phyloP scores from a whole-genome alignment of 1,284 basidiomycete species.

The Rhodotorula sp. region DNA sequence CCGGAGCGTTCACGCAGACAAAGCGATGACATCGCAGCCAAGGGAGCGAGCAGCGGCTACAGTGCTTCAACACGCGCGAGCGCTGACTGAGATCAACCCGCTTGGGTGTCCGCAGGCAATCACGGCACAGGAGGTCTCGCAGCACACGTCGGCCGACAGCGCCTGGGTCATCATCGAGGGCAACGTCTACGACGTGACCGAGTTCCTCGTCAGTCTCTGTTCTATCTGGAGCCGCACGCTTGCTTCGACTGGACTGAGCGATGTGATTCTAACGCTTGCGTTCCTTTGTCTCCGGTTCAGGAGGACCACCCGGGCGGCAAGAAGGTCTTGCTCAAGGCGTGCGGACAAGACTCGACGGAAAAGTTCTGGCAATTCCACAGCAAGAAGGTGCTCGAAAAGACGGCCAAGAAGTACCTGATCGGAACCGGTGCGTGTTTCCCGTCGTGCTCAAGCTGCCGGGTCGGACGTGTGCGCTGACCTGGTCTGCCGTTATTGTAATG shows the following conservation, averaged over 20 bases:
- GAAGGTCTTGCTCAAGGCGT: conserved; percentile 38
- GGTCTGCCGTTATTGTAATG: not conserved
- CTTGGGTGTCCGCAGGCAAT: conserved; percentile 46
- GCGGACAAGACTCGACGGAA: conserved; percentile 35
- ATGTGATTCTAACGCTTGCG: not conserved
- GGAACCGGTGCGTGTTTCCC: conserved; percentile 14
- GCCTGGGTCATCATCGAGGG: conserved; percentile 65
- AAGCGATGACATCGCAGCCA: too few relatives aligned
- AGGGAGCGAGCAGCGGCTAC: too few relatives aligned
- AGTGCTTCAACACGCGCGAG: not conserved
- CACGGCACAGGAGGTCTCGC: conserved; percentile 54
- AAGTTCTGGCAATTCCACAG: conserved; percentile 42
- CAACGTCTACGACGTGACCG: conserved; percentile 61
- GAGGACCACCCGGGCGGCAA: conserved; percentile 23
- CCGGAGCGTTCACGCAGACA: too few relatives aligned
- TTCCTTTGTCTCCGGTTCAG: not conserved
- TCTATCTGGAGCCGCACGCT: not conserved
- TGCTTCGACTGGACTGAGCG: not conserved
- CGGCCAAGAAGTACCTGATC: conserved; percentile 29
- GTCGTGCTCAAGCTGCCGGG: too few relatives aligned
- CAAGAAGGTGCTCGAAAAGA: conserved; percentile 37
- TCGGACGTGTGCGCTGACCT: not conserved
- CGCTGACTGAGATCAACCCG: not conserved
- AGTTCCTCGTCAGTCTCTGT: conserved; percentile 51
- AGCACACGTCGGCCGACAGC: conserved; percentile 52